phyloP scores from a whole-genome alignment of 768 basidiomycete genomes.

The Trametes villosa region DNA sequence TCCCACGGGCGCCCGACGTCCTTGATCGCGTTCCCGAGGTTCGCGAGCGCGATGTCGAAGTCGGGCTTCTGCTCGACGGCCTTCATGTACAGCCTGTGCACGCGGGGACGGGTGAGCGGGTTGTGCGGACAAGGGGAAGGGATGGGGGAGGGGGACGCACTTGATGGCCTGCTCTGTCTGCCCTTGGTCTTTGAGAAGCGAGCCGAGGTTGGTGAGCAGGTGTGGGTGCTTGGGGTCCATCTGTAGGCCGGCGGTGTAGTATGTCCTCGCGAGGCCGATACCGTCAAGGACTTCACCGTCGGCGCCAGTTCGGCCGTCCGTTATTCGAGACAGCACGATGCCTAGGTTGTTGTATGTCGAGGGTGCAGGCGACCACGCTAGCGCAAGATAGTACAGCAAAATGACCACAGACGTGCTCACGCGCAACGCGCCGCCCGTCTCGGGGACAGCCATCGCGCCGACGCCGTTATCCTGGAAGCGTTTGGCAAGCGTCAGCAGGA shows the following conservation, averaged over 20 bases:
- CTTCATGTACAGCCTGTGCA: slow-evolving; percentile 43
- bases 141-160: slow-evolving; percentile 32
- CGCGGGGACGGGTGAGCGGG: background rate
- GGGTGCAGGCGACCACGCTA: slow-evolving; percentile 48
- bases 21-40: slow-evolving; percentile 55
- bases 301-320: slow-evolving; percentile 22
- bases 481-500: slow-evolving; percentile 51
- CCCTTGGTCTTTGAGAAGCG: slow-evolving; percentile 54
- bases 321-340: slow-evolving; percentile 47
- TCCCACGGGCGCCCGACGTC: slow-evolving; percentile 48
- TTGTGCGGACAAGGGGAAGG: background rate
- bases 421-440: slow-evolving; percentile 35
- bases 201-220: slow-evolving; percentile 54
- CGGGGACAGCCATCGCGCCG: slow-evolving; percentile 29
- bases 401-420: slow-evolving; percentile 44
- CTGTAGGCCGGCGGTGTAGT: slow-evolving; percentile 49
- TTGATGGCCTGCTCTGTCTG: slow-evolving; percentile 45
- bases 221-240: slow-evolving; percentile 52
- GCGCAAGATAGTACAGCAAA: slow-evolving; percentile 52
- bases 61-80: slow-evolving; percentile 47
- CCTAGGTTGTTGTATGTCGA: slow-evolving; percentile 56
- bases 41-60: slow-evolving; percentile 55
- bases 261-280: slow-evolving; percentile 45
- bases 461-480: slow-evolving; percentile 44
- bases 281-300: slow-evolving; percentile 32